Evolutionary conservation across 2,329 filamentous ascomycete genomes (phyloP).

Genomic region (Ophiosphaerella narmari): DNA sequence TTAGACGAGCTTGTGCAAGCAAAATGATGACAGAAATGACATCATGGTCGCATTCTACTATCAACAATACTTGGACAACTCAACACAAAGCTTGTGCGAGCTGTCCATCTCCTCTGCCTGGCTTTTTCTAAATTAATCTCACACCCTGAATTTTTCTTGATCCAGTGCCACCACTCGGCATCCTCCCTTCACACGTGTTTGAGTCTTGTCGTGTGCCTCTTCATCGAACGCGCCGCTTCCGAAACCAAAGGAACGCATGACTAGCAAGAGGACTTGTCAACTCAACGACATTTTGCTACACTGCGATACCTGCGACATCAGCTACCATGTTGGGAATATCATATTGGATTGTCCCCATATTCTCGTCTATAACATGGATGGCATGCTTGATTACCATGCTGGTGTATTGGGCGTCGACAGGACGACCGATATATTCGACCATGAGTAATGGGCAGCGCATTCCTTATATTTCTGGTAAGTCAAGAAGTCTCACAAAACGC

Average conservation of each 20-base stretch:
- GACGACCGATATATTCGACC: constrained; percentile 62
- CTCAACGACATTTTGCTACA: not conserved
- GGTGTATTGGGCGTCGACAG: constrained; percentile 68
- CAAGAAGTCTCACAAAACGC: not conserved
- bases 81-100: not conserved
- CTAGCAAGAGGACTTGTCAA: not conserved
- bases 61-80: constrained; percentile 9
- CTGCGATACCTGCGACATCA: not conserved
- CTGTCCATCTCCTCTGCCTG: constrained; percentile 6
- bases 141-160: not conserved
- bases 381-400: constrained; percentile 72
- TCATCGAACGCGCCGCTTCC: constrained; percentile 5
- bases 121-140: constrained; percentile 2
- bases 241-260: not conserved
- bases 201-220: constrained; percentile 6
- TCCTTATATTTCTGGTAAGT: constrained; percentile 71
- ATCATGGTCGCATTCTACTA: constrained; percentile 9
- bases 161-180: not conserved
- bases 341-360: constrained; percentile 68
- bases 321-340: constrained; percentile 47
- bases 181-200: constrained; percentile 1
- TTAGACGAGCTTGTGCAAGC: not conserved
- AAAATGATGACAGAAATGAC: not conserved
- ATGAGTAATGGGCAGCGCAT: constrained; percentile 65
- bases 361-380: constrained; percentile 60